A percentile compares a stretch with the other conserved stretches of the same genome.
Evolutionary conservation across 805 yeast genomes (phyloP).

Genomic region (Ogataea henricii): DNA sequence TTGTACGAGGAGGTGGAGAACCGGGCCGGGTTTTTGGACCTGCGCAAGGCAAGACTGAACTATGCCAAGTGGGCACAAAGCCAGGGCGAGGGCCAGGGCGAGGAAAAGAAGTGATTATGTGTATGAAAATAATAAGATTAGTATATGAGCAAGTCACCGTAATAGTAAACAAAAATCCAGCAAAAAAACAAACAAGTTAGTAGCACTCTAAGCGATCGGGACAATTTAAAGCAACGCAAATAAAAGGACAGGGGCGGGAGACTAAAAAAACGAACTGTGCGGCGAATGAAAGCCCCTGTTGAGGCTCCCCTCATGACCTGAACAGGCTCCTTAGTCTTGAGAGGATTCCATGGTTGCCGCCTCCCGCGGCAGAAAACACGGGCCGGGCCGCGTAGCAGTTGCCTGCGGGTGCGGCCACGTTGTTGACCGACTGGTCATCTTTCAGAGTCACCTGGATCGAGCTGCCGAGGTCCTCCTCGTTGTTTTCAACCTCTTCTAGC

Average conservation of each 20-base stretch:
- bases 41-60: slow-evolving; percentile 45
- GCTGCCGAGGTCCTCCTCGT: slow-evolving; percentile 26
- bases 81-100: neutral
- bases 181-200: neutral
- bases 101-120: neutral
- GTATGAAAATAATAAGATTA: neutral
- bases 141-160: slow-evolving; percentile 4
- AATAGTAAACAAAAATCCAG: slow-evolving; percentile 1
- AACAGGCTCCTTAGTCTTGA: slow-evolving; percentile 30
- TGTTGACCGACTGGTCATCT: slow-evolving; percentile 25
- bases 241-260: slow-evolving; percentile 4
- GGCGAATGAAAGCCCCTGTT: neutral
- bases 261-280: neutral
- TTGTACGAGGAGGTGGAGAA: slow-evolving; percentile 48
- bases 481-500: slow-evolving; percentile 13
- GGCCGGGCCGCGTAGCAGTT: slow-evolving; percentile 1
- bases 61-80: slow-evolving; percentile 39
- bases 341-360: slow-evolving; percentile 17
- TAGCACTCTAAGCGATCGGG: slow-evolving; percentile 7
- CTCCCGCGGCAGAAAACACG: slow-evolving; percentile 1
- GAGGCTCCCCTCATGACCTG: slow-evolving; percentile 10
- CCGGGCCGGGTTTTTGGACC: slow-evolving; percentile 54
- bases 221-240: slow-evolving; percentile 4
- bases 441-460: slow-evolving; percentile 32
- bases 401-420: slow-evolving; percentile 7